phyloP scores from a whole-genome alignment of 116 monocot genomes.

The Phalaenopsis hybrid region DNA sequence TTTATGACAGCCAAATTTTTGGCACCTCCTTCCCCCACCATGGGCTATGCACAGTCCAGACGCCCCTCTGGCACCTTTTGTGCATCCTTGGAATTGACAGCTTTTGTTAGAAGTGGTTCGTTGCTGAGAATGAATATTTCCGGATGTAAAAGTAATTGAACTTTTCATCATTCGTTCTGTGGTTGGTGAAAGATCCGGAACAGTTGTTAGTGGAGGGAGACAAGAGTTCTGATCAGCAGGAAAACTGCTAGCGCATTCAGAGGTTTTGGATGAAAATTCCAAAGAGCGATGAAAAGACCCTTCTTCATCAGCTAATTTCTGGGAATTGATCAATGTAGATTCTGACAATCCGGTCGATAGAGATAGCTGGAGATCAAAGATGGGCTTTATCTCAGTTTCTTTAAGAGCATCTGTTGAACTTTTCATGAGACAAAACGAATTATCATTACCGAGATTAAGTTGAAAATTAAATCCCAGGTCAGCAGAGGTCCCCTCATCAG shows the following conservation, averaged over 20 bases:
- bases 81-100: constrained; percentile 66
- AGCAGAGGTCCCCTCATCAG: constrained; percentile 34
- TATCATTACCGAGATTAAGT: constrained; percentile 33
- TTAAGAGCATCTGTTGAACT: constrained; percentile 8
- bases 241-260: not conserved
- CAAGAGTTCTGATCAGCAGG: not conserved
- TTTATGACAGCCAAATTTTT: constrained; percentile 59
- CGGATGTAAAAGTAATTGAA: constrained; percentile 57
- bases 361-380: constrained; percentile 38
- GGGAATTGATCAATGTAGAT: constrained; percentile 14
- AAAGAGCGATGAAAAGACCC: constrained; percentile 2
- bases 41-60: constrained; percentile 75
- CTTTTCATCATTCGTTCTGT: constrained; percentile 17
- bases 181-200: constrained; percentile 9
- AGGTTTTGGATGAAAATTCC: too few relatives aligned
- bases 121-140: constrained; percentile 25
- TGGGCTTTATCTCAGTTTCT: not conserved
- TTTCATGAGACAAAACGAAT: not conserved
- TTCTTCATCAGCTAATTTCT: constrained; percentile 11
- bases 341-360: constrained; percentile 37
- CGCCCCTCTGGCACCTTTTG: constrained; percentile 71
- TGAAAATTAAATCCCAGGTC: constrained; percentile 38
- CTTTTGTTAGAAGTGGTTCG: constrained; percentile 34
- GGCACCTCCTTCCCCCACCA: constrained; percentile 66
- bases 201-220: constrained; percentile 12